Base-by-base conservation (phyloP, 768 basidiomycete species). In the Lentinus tigrinus region DNA sequence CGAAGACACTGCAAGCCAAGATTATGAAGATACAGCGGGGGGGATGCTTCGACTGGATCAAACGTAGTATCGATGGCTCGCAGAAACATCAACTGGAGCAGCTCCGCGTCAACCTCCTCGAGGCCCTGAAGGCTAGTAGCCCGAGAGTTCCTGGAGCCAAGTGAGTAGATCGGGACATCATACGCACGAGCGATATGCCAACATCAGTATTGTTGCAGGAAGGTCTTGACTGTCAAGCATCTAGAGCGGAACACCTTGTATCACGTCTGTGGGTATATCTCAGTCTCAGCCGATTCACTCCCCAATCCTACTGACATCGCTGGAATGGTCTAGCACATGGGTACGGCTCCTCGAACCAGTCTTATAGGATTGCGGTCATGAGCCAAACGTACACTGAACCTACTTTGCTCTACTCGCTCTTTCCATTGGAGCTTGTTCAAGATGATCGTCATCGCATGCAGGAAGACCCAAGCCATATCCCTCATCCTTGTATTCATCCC, bases 391-490 rank as follows among this genome's bases (percentile, higher is more conserved):
- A 36, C 4, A 0, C 40, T 3, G 50, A 46, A 17, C 52, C 62
- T 11, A 14, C 26, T 3, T 26, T 77, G 4, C 58, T 65, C 47
- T 76, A 78, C 60, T 67, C 65, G 4, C 58, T 79, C 3, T 61
- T 71, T 40, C 38, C 54, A 4, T 49, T 80, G 6, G 66, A 73
- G 10, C 57, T 80, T 17, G 70, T 70, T 0, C 67, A 70, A 17
- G 73, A 75, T 4, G 72, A 81, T 52, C 70, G 68, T 39, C 75
- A 78, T 0, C 57, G 60, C 1, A 56, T 77, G 47, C 74, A 73
- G 59, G 58, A 76, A 9, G 64, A 77, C 50, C 39, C 65, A 1
- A 61, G 47, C 9, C 74, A 72, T 50, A 60, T 78, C 16, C 76
- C 77, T 1, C 62, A 58, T 1, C 77, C 77, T 0, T 55, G 62